Evolutionary conservation across 2,329 filamentous ascomycete species (phyloP).

Genomic region (Alternaria sp.): DNA sequence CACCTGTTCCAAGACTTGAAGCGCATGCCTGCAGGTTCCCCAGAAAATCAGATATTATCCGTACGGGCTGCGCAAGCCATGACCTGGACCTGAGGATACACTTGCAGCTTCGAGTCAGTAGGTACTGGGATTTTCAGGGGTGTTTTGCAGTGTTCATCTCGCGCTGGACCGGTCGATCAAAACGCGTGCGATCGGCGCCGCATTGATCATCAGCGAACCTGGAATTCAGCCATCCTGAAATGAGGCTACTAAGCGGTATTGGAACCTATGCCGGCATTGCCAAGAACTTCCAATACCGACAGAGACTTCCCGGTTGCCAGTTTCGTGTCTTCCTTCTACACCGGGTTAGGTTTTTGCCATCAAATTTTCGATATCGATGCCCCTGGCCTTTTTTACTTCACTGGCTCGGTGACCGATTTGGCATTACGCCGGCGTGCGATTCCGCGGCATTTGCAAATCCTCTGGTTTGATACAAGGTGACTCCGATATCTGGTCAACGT

Average conservation of each 20-base stretch:
- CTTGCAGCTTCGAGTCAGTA: background rate
- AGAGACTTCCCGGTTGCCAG: background rate
- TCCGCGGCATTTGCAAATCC: background rate
- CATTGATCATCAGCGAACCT: constrained; percentile 9
- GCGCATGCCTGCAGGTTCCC: constrained; percentile 8
- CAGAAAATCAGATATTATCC: constrained; percentile 35
- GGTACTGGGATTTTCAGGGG: background rate
- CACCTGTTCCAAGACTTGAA: constrained; percentile 24
- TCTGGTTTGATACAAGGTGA: background rate
- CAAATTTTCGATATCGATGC: background rate
- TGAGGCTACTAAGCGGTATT: background rate
- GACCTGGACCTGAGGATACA: background rate
- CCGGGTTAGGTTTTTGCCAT: background rate
- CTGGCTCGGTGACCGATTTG: constrained; percentile 1
- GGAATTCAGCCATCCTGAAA: background rate
- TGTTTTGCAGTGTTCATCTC: background rate
- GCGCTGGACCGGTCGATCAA: background rate
- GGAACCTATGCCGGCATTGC: background rate
- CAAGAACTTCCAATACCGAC: background rate
- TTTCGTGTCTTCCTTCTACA: background rate
- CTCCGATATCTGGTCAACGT: background rate
- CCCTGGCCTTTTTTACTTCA: background rate
- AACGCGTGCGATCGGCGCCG: constrained; percentile 20
- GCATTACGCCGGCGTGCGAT: background rate
- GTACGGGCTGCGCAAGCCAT: constrained; percentile 28